phyloP scores from a whole-genome alignment of 495 filamentous ascomycete species.

The Thozetella sp. region DNA sequence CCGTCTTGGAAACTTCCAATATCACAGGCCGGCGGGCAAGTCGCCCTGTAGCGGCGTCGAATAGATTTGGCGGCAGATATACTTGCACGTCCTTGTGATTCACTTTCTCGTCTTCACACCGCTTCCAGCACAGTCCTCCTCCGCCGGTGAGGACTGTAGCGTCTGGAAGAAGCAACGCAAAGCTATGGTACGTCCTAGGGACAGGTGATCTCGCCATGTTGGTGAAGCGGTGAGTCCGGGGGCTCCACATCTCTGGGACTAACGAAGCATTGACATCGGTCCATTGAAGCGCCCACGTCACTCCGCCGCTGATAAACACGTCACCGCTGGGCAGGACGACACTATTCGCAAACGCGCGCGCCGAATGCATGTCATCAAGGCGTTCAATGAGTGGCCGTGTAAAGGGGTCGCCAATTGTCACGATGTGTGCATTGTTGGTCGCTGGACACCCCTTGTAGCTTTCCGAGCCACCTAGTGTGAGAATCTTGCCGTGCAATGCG shows the following conservation, averaged over 20 bases:
- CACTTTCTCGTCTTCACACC: slow-evolving; percentile 31
- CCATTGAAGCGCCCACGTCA: slow-evolving; percentile 47
- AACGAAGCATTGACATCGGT: slow-evolving; percentile 45
- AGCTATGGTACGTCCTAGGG: slow-evolving; percentile 58
- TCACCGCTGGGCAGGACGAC: slow-evolving; percentile 59
- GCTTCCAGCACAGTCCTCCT: slow-evolving; percentile 53
- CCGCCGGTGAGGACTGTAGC: slow-evolving; percentile 56
- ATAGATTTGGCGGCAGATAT: slow-evolving; percentile 58
- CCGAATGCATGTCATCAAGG: too few species aligned
- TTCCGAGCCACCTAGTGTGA: too few species aligned
- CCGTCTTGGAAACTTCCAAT: not conserved
- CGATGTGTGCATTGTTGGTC: too few species aligned
- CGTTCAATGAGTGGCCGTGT: too few species aligned
- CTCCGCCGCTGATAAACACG: slow-evolving; percentile 58
- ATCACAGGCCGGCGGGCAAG: slow-evolving; percentile 38
- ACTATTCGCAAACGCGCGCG: too few species aligned
- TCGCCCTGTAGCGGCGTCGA: slow-evolving; percentile 35
- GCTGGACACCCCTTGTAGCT: too few species aligned
- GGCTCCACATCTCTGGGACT: slow-evolving; percentile 54
- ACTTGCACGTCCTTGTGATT: slow-evolving; percentile 64
- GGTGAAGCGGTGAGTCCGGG: slow-evolving; percentile 37
- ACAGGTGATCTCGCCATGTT: slow-evolving; percentile 38
- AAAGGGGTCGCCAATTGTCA: too few species aligned
- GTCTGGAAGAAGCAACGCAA: slow-evolving; percentile 57
- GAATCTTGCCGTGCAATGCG: too few species aligned